phyloP scores from a whole-genome alignment of 164 flowering plant genomes.

The Tetrastigma voinierianum region DNA sequence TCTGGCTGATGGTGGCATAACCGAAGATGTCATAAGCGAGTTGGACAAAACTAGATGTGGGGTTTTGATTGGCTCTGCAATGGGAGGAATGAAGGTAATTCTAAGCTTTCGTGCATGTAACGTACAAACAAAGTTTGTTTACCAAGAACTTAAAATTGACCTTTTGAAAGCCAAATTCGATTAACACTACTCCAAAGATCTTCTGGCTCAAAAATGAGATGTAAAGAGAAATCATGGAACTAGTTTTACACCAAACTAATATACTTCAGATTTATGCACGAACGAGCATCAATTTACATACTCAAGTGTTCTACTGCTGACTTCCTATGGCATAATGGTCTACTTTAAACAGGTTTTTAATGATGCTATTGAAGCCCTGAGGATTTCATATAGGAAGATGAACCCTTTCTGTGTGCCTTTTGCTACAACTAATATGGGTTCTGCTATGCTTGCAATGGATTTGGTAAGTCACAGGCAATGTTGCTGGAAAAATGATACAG shows the following conservation, averaged over 20 bases:
- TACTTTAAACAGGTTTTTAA: slow-evolving; percentile 60
- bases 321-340: no score
- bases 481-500: neutral
- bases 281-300: neutral
- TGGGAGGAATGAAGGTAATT: slow-evolving; percentile 98
- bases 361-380: slow-evolving; percentile 90
- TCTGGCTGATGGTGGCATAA: slow-evolving; percentile 80
- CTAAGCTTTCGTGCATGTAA: neutral
- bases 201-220: neutral
- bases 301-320: neutral
- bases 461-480: slow-evolving; percentile 46
- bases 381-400: slow-evolving; percentile 93
- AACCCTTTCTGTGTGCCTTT: slow-evolving; percentile 99
- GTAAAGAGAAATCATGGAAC: neutral
- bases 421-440: slow-evolving; percentile 98
- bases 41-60: slow-evolving; percentile 81
- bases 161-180: no score
- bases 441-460: slow-evolving; percentile 99
- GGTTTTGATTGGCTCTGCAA: slow-evolving; percentile 90
- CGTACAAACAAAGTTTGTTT: no score
- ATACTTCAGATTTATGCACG: neutral
- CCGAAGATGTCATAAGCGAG: slow-evolving; percentile 68
- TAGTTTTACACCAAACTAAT: neutral
- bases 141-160: no score
- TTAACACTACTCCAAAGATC: neutral